These are phyloP conservation scores for Cladochytrium replicatum DNA, from an alignment of 192 early-diverging fungal genomes.

Conservation along the genomic window DNA sequence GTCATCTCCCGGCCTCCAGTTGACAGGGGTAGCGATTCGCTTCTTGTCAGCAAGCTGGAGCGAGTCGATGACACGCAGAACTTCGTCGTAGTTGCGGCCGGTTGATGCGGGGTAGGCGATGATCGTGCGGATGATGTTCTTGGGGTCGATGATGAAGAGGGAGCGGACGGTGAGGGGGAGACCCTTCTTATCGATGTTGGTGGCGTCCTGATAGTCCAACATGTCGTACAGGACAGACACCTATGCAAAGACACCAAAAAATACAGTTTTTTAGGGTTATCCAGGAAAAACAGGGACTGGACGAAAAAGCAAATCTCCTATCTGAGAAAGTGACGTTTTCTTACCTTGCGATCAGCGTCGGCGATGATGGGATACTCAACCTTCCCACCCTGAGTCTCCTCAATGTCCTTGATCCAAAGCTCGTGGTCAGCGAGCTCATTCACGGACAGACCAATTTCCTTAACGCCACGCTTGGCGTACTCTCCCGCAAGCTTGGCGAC, in stretches of 20 bases:
- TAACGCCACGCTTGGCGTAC: slow-evolving; percentile 72
- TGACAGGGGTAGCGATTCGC: slow-evolving; percentile 86
- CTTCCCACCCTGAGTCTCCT: slow-evolving; percentile 66
- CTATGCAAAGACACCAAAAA: too few species aligned
- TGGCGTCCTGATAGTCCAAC: slow-evolving; percentile 89
- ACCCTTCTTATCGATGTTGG: slow-evolving; percentile 79
- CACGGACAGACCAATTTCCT: slow-evolving; percentile 89
- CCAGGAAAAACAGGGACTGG: too few species aligned
- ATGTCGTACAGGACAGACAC: slow-evolving; percentile 92
- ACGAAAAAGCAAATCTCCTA: too few species aligned
- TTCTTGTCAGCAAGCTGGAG: slow-evolving; percentile 82
- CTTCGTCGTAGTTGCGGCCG: slow-evolving; percentile 95
- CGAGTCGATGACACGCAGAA: slow-evolving; percentile 87
- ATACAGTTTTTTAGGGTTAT: too few species aligned
- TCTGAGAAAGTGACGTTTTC: slow-evolving; percentile 49
- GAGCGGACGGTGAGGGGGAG: slow-evolving; percentile 92
- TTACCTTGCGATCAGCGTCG: slow-evolving; percentile 66
- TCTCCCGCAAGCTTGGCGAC: slow-evolving; percentile 73
- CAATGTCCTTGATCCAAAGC: slow-evolving; percentile 88
- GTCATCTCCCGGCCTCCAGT: slow-evolving; percentile 74
- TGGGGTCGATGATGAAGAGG: slow-evolving; percentile 91
- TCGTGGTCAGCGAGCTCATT: slow-evolving; percentile 75
- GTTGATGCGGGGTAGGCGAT: slow-evolving; percentile 89
- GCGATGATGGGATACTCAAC: slow-evolving; percentile 92
- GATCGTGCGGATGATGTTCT: slow-evolving; percentile 78